Conservation (phyloP, 768 basidiomycete species). For the Trametes sanguinea region DNA sequence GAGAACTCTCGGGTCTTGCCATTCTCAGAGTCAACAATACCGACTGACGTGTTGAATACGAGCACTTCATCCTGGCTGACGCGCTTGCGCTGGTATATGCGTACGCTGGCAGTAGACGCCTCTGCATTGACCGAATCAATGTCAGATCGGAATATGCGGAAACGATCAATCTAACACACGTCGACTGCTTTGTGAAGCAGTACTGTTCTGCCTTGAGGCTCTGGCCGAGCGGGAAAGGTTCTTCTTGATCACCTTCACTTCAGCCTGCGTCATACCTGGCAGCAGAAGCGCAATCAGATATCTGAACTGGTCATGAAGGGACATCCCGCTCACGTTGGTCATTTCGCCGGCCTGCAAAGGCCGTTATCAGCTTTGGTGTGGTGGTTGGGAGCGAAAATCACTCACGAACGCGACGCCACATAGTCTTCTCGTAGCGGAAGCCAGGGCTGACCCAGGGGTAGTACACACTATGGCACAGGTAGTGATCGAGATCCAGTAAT, state of each 20-base stretch:
- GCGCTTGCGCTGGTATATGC: slow-evolving; percentile 20
- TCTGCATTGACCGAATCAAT: neutral
- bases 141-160: neutral
- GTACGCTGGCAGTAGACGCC: slow-evolving; percentile 10
- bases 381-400: neutral
- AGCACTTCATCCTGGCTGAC: slow-evolving; percentile 13
- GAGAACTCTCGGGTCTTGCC: slow-evolving; percentile 14
- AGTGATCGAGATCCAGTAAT: slow-evolving; percentile 30
- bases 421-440: slow-evolving; percentile 20
- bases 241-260: slow-evolving; percentile 11
- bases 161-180: neutral
- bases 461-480: slow-evolving; percentile 29
- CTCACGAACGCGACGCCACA: slow-evolving; percentile 23
- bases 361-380: neutral
- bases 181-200: neutral
- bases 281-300: too few relatives aligned
- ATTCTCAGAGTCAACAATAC: neutral
- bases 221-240: neutral
- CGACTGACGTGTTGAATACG: slow-evolving; percentile 13
- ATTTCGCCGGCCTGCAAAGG: neutral
- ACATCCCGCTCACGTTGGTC: neutral
- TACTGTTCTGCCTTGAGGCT: neutral
- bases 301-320: too few relatives aligned
- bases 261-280: slow-evolving; percentile 15
- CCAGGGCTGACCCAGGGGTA: slow-evolving; percentile 28